Percentiles rank a stretch among this genome's conserved stretches.
Conservation (phyloP, 1,284 basidiomycete species). For the Ustilago shanxiensis region DNA sequence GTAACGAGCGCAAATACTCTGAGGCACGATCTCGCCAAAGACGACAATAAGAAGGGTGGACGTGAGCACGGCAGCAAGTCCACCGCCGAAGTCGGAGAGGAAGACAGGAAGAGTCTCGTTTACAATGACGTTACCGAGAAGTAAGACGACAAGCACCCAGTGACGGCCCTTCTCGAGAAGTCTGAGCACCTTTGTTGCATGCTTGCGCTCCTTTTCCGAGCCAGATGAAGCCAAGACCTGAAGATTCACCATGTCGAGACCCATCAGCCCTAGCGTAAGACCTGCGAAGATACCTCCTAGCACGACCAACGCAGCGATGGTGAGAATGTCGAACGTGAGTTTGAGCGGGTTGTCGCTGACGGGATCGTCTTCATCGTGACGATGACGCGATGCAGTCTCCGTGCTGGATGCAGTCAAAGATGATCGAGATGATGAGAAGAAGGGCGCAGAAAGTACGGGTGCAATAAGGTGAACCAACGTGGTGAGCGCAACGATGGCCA, state of each 20-base stretch:
- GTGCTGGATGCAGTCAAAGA: slow-evolving; percentile 2
- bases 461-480: slow-evolving; percentile 48
- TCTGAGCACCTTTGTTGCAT: slow-evolving; percentile 72
- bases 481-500: slow-evolving; percentile 42
- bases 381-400: slow-evolving; percentile 13
- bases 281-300: slow-evolving; percentile 73
- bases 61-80: slow-evolving; percentile 62
- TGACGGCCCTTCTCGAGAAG: slow-evolving; percentile 86
- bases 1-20: slow-evolving; percentile 83
- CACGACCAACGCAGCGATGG: slow-evolving; percentile 62
- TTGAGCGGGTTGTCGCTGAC: slow-evolving; percentile 50
- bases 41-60: slow-evolving; percentile 72
- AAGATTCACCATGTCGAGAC: slow-evolving; percentile 90
- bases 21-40: slow-evolving; percentile 71
- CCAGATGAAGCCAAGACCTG: slow-evolving; percentile 86
- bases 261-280: slow-evolving; percentile 92
- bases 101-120: slow-evolving; percentile 72
- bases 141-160: slow-evolving; percentile 88
- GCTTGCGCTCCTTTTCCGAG: slow-evolving; percentile 74
- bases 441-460: slow-evolving; percentile 37
- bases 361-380: slow-evolving; percentile 37
- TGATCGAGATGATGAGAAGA: slow-evolving; percentile 3
- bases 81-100: slow-evolving; percentile 68
- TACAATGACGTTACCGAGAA: slow-evolving; percentile 85
- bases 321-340: slow-evolving; percentile 56